Conservation (phyloP, 2,329 filamentous ascomycete genomes). For the Ilyonectria robusta region DNA sequence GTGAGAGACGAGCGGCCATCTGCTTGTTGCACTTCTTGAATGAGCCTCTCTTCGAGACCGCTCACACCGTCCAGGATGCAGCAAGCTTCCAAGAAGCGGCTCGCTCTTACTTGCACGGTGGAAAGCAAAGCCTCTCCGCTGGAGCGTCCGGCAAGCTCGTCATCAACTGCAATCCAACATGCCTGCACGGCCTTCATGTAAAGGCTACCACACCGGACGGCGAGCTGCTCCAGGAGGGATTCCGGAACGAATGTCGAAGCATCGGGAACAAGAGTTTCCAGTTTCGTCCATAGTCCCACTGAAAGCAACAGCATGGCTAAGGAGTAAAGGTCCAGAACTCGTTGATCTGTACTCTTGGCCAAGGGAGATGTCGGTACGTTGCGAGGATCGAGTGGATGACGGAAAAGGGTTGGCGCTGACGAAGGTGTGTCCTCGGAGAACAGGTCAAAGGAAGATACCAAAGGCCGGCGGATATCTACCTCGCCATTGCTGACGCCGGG, state of each 20-base stretch:
- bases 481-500: constrained; percentile 59
- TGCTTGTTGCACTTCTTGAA: constrained; percentile 60
- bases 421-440: constrained; percentile 61
- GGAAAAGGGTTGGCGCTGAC: constrained; percentile 52
- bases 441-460: constrained; percentile 81
- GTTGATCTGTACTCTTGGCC: constrained; percentile 65
- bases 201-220: constrained; percentile 78
- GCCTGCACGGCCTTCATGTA: constrained; percentile 83
- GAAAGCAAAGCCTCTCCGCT: constrained; percentile 67
- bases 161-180: constrained; percentile 80
- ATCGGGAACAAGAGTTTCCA: constrained; percentile 67
- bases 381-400: constrained; percentile 76
- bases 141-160: constrained; percentile 64
- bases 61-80: constrained; percentile 71
- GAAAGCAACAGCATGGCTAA: constrained; percentile 81
- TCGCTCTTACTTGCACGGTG: constrained; percentile 67
- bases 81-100: constrained; percentile 73
- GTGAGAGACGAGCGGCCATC: constrained; percentile 4
- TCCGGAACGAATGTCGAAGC: constrained; percentile 68
- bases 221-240: constrained; percentile 73
- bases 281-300: constrained; percentile 81
- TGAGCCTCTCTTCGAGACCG: constrained; percentile 67
- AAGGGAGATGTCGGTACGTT: constrained; percentile 65
- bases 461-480: constrained; percentile 76
- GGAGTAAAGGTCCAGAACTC: constrained; percentile 78